A percentile compares a stretch with the other conserved stretches of the same genome.
These are phyloP conservation scores for Pterocarpus macrocarpus DNA, from an alignment of 306 rosid species.

Conservation along the genomic window DNA sequence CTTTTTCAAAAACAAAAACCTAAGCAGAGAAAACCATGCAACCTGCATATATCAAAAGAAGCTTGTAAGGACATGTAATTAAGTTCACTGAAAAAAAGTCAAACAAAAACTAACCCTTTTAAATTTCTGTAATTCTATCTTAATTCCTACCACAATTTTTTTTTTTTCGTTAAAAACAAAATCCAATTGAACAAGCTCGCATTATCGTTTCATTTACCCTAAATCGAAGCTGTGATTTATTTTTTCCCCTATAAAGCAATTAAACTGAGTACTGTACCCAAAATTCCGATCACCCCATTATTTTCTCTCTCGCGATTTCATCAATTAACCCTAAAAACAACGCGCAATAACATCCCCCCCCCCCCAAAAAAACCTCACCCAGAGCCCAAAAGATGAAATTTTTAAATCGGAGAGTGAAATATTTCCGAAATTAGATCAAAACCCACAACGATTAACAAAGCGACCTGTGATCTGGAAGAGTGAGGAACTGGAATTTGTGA, in stretches of 20 bases:
- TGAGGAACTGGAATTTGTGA: slow-evolving; percentile 2
- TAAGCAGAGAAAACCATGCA: slow-evolving; percentile 70
- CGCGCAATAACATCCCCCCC: background rate
- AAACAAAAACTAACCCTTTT: background rate
- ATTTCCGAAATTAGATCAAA: slow-evolving; percentile 15
- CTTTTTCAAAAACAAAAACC: slow-evolving; percentile 45
- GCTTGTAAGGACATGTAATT: slow-evolving; percentile 16
- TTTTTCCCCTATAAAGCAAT: background rate
- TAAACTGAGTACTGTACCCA: slow-evolving; percentile 14
- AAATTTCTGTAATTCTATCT: slow-evolving; percentile 12
- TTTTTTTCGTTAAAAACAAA: background rate
- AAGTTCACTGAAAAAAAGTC: background rate
- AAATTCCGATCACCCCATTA: slow-evolving; percentile 1
- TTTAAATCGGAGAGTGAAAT: slow-evolving; percentile 19
- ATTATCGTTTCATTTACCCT: slow-evolving; percentile 34
- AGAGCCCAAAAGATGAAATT: slow-evolving; percentile 22
- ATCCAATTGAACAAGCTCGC: slow-evolving; percentile 19
- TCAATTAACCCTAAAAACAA: slow-evolving; percentile 10
- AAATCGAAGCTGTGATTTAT: slow-evolving; percentile 18
- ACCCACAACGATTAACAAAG: slow-evolving; percentile 1
- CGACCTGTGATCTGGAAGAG: slow-evolving; percentile 42
- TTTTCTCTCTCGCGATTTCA: slow-evolving; percentile 1
- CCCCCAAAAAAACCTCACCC: too few species aligned
- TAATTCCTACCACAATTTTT: slow-evolving; percentile 7
- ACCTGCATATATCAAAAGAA: slow-evolving; percentile 69